Evolutionary conservation across 495 filamentous ascomycete genomes (phyloP).

Genomic region (Penicillium daleae): DNA sequence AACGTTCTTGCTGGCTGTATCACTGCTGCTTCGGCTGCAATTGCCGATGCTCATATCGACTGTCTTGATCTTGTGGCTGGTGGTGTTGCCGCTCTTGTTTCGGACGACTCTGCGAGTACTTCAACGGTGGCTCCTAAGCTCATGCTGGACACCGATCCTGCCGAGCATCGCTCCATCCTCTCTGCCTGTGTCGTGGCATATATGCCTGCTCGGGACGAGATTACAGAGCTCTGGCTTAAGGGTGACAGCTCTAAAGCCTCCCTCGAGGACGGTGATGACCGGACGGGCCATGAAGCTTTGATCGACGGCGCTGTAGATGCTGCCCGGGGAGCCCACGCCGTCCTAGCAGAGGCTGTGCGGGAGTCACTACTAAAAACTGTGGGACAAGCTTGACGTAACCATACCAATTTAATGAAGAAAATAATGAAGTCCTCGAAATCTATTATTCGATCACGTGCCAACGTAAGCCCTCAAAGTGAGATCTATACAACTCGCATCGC

Average conservation of each 20-base stretch:
- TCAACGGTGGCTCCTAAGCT: slow-evolving; percentile 48
- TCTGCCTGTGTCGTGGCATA: slow-evolving; percentile 92
- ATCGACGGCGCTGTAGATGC: slow-evolving; percentile 68
- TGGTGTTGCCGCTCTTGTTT: slow-evolving; percentile 82
- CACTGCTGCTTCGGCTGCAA: slow-evolving; percentile 91
- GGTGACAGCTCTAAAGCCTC: slow-evolving; percentile 60
- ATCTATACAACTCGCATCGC: not conserved
- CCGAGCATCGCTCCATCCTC: slow-evolving; percentile 69
- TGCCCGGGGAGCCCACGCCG: slow-evolving; percentile 58
- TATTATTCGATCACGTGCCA: not conserved
- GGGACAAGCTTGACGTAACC: slow-evolving; percentile 17
- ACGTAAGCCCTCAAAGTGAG: not conserved
- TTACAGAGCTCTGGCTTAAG: slow-evolving; percentile 93
- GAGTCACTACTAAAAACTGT: slow-evolving; percentile 51
- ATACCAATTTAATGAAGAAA: slow-evolving; percentile 26
- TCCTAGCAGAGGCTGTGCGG: slow-evolving; percentile 61
- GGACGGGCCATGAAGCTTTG: slow-evolving; percentile 53
- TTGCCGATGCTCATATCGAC: slow-evolving; percentile 94
- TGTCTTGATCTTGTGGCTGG: slow-evolving; percentile 90
- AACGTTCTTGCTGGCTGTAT: slow-evolving; percentile 90
- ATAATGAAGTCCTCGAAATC: slow-evolving; percentile 10
- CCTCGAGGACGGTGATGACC: slow-evolving; percentile 33
- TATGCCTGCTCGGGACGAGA: slow-evolving; percentile 82
- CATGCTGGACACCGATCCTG: slow-evolving; percentile 82
- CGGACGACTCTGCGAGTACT: slow-evolving; percentile 40